Percentiles rank a stretch among this genome's conserved stretches.
Conservation (phyloP, 2,329 filamentous ascomycete genomes). For the Phaeosphaeriaceae sp. region DNA sequence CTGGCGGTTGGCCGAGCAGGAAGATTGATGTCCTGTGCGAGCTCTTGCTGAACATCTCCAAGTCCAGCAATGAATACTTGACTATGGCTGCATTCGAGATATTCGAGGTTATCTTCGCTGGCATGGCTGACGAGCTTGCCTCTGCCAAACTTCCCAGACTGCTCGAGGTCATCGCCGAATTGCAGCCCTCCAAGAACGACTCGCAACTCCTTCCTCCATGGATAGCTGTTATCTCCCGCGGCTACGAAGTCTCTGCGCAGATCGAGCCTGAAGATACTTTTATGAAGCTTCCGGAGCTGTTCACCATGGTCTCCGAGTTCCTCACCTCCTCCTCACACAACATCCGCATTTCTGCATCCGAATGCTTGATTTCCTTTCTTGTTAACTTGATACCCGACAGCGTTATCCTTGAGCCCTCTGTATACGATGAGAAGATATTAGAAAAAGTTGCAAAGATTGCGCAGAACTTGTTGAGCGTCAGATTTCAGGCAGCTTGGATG, state of each 20-base stretch:
- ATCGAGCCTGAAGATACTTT: constrained; percentile 91
- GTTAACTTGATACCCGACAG: constrained; percentile 85
- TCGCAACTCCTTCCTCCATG: constrained; percentile 93
- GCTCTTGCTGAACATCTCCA: constrained; percentile 84
- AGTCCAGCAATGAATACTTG: constrained; percentile 91
- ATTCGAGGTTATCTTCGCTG: constrained; percentile 94
- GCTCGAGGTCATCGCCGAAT: constrained; percentile 87
- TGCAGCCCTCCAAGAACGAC: constrained; percentile 91
- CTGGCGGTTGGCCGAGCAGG: constrained; percentile 93
- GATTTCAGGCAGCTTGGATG: constrained; percentile 92
- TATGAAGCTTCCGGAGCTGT: constrained; percentile 84
- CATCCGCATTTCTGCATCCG: constrained; percentile 91
- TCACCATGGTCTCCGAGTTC: constrained; percentile 79
- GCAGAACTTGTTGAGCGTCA: constrained; percentile 80
- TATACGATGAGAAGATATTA: constrained; percentile 89
- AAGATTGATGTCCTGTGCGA: constrained; percentile 95
- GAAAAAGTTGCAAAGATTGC: constrained; percentile 79
- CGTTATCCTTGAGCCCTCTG: constrained; percentile 84
- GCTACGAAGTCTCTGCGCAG: constrained; percentile 91
- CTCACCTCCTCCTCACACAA: constrained; percentile 88
- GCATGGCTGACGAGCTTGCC: constrained; percentile 85
- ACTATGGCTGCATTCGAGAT: constrained; percentile 97
- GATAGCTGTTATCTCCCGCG: constrained; percentile 93
- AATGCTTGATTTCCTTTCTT: constrained; percentile 92
- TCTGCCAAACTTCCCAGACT: constrained; percentile 89